phyloP scores from a whole-genome alignment of 371 early-diverging fungal genomes.

The Syncephalastrum monosporum region DNA sequence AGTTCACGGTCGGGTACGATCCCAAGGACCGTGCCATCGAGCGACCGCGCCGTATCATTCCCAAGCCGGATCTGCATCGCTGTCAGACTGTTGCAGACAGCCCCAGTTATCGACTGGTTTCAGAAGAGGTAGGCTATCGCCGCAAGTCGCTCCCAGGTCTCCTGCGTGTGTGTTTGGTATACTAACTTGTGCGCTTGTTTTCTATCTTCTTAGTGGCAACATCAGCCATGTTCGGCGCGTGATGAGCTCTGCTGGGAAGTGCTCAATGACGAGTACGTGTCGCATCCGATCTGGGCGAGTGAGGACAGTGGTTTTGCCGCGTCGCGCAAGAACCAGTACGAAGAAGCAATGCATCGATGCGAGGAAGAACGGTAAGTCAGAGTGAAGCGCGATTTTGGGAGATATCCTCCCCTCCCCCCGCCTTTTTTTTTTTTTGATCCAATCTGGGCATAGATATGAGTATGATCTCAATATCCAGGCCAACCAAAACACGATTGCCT shows the following conservation, averaged over 20 bases:
- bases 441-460: conserved; percentile 69
- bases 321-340: conserved; percentile 91
- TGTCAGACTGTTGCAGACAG: conserved; percentile 54
- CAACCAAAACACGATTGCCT: conserved; percentile 83
- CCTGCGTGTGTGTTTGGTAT: neutral
- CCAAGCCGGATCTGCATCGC: conserved; percentile 63
- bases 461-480: conserved; percentile 97
- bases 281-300: conserved; percentile 93
- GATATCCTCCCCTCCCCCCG: no score
- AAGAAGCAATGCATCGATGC: conserved; percentile 94
- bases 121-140: conserved; percentile 54
- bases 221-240: conserved; percentile 79
- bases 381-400: no score
- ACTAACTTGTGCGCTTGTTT: conserved; percentile 9
- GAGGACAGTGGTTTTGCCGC: conserved; percentile 95
- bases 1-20: conserved; percentile 91
- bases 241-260: conserved; percentile 92
- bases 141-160: neutral
- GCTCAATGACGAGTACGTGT: conserved; percentile 93
- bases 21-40: conserved; percentile 56
- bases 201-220: conserved; percentile 48
- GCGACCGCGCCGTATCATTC: conserved; percentile 23
- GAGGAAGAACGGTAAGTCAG: conserved; percentile 87
- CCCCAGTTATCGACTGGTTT: conserved; percentile 75
- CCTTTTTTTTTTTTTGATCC: no score